Evolutionary conservation across 139 green algal genomes (phyloP), one percentile per base, ranked within the genome.

Genomic region (Astrephomene gubernaculifera): DNA sequence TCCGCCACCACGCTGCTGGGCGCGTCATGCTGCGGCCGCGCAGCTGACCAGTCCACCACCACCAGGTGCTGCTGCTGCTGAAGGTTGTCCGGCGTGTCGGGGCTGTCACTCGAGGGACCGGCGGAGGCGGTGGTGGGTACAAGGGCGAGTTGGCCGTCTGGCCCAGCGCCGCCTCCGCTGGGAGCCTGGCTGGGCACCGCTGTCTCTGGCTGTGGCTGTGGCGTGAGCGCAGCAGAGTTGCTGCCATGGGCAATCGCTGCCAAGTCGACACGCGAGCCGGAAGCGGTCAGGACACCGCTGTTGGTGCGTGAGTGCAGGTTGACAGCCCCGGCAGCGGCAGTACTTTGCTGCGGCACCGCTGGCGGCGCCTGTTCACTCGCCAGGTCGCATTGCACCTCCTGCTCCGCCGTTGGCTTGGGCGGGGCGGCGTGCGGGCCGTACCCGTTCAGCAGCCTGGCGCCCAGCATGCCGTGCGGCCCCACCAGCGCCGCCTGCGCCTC

Each of bases 381-480:
- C 41, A 83, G 83, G 8, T 83, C 63, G 63, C 83, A 88, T 72
- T 88, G 74, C 73, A 88, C 83, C 64, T 81, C 83, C 29, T n/a
- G 25, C 44, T 85, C 65, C 38, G 43, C 72, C 24, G 31, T 61
- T 17, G 38, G 72, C 61, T 81, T 68, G 31, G 71, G 31, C 31
- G 49, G 63, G 19, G 44, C 9, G 2, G 6, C 44, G 44, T 21
- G 53, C 54, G 54, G 41, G 35, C 21, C 27, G 65, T 85, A 64
- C 4, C 79, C 79, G 44, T 85, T 85, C 24, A 64, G 4, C 33
- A 85, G 53, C 35, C 25, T 41, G 49, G 7, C 25, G 53, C n/a
- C n/a, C n/a, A n/a, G n/a, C n/a, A n/a, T n/a, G n/a, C 72, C 52
- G 35, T 45, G 54, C 24, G 8, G 27, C 29, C 49, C 72, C 0